A percentile compares a stretch with the other conserved stretches of the same genome.
phyloP scores from a whole-genome alignment of 257 asterid species.

The Nicotiana otophora region DNA sequence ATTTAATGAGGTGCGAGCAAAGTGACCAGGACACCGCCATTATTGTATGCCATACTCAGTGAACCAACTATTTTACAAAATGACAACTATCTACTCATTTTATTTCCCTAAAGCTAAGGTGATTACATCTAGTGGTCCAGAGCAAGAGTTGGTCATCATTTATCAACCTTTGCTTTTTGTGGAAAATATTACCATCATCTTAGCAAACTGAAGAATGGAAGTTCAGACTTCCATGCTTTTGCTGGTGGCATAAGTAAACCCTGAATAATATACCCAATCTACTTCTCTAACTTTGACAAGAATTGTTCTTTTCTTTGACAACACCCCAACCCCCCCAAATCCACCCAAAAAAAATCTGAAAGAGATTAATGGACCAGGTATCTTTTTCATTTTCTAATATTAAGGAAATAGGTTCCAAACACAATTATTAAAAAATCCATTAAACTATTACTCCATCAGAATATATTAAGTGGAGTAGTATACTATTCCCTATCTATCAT shows the following conservation, averaged over 20 bases:
- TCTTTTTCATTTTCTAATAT: background rate
- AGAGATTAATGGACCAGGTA: background rate
- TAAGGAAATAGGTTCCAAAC: background rate
- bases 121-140: background rate
- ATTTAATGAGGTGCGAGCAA: no score
- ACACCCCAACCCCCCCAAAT: background rate
- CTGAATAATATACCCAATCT: background rate
- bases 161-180: background rate
- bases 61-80: background rate
- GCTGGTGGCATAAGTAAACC: constrained; percentile 19
- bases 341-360: background rate
- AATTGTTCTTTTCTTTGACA: background rate
- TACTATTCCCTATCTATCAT: background rate
- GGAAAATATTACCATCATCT: background rate
- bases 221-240: constrained; percentile 13
- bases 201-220: background rate
- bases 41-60: background rate
- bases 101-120: background rate
- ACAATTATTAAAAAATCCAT: background rate
- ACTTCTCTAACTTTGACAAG: constrained; percentile 2
- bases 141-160: background rate
- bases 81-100: background rate
- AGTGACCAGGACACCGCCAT: no score
- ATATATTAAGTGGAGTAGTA: background rate
- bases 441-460: background rate